Conservation (phyloP, 768 basidiomycete genomes). For the Mrakia hoshinonis region DNA sequence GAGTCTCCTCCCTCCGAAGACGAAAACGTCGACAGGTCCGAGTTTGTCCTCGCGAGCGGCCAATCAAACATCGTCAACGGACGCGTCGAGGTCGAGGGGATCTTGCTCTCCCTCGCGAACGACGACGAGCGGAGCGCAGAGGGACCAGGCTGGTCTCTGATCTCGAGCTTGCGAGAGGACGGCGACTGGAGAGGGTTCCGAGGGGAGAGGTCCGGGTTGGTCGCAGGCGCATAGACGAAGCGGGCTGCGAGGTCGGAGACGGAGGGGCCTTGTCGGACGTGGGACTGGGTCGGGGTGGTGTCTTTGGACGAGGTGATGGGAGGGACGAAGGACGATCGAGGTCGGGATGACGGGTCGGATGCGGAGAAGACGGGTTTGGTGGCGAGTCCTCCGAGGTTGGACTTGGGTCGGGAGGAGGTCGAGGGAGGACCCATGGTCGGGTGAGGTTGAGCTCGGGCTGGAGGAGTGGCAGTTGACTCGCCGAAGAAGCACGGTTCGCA, state of each 20-base stretch:
- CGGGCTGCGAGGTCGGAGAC: constrained; percentile 3
- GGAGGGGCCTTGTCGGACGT: not conserved
- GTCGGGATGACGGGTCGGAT: not conserved
- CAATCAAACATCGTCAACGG: not conserved
- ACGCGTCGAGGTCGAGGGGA: not conserved
- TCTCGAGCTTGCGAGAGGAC: not conserved
- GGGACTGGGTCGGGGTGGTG: not conserved
- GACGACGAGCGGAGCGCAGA: not conserved
- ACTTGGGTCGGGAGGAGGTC: not conserved
- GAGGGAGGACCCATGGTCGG: not conserved
- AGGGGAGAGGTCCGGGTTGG: not conserved
- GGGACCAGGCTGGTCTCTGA: not conserved
- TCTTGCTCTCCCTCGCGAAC: not conserved
- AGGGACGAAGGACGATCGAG: not conserved
- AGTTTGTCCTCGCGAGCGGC: not conserved
- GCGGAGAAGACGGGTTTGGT: not conserved
- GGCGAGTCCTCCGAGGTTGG: constrained; percentile 3
- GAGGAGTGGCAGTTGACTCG: not conserved
- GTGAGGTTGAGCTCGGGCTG: not conserved
- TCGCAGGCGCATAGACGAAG: not conserved
- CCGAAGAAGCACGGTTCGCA: constrained; percentile 15
- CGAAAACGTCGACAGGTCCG: not conserved
- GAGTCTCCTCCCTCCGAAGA: not conserved
- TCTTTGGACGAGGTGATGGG: not conserved
- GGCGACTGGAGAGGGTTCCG: not conserved